Conservation (phyloP, 306 rosid genomes). For the Dryas octopetala region DNA sequence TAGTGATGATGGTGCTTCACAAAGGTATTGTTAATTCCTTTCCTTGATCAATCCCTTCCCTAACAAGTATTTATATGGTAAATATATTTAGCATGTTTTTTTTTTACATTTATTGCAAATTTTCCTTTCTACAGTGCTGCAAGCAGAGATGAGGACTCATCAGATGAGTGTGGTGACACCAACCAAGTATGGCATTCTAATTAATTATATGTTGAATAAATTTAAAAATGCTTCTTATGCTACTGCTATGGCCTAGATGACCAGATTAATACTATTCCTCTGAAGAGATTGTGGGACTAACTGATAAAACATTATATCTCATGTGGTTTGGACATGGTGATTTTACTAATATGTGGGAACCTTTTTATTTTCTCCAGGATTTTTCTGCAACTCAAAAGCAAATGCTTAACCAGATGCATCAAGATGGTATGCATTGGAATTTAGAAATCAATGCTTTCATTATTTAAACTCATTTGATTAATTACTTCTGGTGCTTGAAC, state of each 20-base stretch:
- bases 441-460: conserved; percentile 16
- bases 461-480: conserved; percentile 21
- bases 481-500: conserved; percentile 30
- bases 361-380: conserved; percentile 34
- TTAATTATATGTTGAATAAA: neutral
- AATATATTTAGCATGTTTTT: neutral
- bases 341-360: neutral
- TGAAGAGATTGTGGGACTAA: neutral
- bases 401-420: conserved; percentile 23
- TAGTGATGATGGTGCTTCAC: conserved; percentile 25
- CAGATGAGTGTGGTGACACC: conserved; percentile 27
- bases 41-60: neutral
- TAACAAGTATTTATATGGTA: neutral
- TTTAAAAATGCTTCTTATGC: neutral
- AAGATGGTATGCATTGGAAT: conserved; percentile 37
- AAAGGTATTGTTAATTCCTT: conserved; percentile 29
- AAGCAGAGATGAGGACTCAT: conserved; percentile 28
- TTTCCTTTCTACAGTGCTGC: conserved; percentile 20
- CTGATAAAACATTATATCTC: neutral
- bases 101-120: neutral
- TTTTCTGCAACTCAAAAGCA: conserved; percentile 27
- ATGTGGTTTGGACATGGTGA: neutral
- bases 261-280: neutral
- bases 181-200: conserved; percentile 36
- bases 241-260: neutral